These are phyloP conservation scores for Azolla pinnata DNA, from an alignment of 75 land plant species.

Conservation along the genomic window DNA sequence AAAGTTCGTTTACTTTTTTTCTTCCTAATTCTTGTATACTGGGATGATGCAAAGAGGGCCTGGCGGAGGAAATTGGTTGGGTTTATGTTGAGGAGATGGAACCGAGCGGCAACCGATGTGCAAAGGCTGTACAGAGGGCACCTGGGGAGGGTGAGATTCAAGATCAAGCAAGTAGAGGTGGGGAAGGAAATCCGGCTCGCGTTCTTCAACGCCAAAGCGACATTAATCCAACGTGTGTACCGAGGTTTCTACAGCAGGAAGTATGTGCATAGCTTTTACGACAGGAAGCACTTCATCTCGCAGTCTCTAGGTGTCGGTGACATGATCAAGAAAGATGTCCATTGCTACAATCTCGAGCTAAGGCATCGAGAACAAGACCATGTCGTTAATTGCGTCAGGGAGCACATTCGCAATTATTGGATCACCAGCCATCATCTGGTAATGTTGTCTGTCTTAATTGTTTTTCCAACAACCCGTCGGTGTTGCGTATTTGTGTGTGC, in stretches of 20 bases:
- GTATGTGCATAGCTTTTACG: slow-evolving; percentile 18
- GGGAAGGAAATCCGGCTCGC: slow-evolving; percentile 16
- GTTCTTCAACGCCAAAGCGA: slow-evolving; percentile 20
- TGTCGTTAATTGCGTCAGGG: slow-evolving; percentile 6
- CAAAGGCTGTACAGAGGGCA: slow-evolving; percentile 31
- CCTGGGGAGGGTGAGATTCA: slow-evolving; percentile 13
- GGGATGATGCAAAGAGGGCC: slow-evolving; percentile 9
- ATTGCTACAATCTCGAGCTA: slow-evolving; percentile 4
- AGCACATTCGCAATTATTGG: slow-evolving; percentile 13
- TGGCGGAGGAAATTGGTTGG: slow-evolving; percentile 9
- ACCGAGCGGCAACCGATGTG: slow-evolving; percentile 11
- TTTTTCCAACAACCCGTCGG: no score
- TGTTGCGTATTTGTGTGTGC: no score
- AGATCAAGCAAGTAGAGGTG: background rate
- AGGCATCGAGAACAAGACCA: slow-evolving; percentile 9
- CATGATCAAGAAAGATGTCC: background rate
- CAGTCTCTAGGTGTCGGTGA: slow-evolving; percentile 6
- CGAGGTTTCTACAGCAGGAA: slow-evolving; percentile 25
- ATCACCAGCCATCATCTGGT: slow-evolving; percentile 16
- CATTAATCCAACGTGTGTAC: slow-evolving; percentile 15
- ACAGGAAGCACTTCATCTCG: slow-evolving; percentile 12
- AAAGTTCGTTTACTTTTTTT: no score
- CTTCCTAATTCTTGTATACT: background rate
- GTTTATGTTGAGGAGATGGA: slow-evolving; percentile 16
- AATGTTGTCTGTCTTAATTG: background rate